Evolutionary conservation across 2,329 filamentous ascomycete genomes (phyloP), one percentile per base, ranked within the genome.

Genomic region (Rhytidhysteron rufulum): DNA sequence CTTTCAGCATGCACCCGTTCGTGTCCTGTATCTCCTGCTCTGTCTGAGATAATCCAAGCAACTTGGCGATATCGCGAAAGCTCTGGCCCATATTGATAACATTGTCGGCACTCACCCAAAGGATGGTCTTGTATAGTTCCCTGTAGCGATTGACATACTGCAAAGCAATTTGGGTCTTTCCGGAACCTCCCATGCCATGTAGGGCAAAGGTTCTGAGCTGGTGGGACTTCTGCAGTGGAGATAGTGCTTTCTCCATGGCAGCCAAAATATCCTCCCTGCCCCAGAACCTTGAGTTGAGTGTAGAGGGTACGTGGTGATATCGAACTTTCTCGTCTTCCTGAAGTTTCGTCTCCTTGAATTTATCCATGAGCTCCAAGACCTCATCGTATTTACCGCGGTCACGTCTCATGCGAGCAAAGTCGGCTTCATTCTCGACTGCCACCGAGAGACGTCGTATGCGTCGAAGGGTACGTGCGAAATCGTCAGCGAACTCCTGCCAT

Each of bases 401-500:
- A 20, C 42, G 40, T 22, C 43, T 40, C 54, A 59, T 54, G 10
- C 57, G 55, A 11, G 52, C 52, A 20, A 54, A 31, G 25, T 59
- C 55, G 11, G 57, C 55, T 43, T 62, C 54, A 33, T 36, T 52
- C 39, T 62, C 55, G 15, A 60, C 54, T 18, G 41, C 44, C 8
- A 45, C 45, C 4, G 55, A 57, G 9, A 60, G 47, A 11, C 44
- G 43, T 35, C 53, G 53, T 29, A 59, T 51, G 6, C 56, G 53
- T 44, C 37, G 47, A 19, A 40, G 17, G 2, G 31, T 44, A 5
- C 38, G 30, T 43, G 47, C 24, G 36, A 59, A 54, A 34, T 59
- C 56, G 22, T 31, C 44, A 15, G 39, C 45, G 31, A 57, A 55
- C 16, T 41, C 46, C 27, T 51, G 29, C 54, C 51, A 57, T 52